Percentiles rank a stretch among this genome's conserved stretches.
phyloP scores from a whole-genome alignment of 495 filamentous ascomycete species.

The Amniculicola lignicola region DNA sequence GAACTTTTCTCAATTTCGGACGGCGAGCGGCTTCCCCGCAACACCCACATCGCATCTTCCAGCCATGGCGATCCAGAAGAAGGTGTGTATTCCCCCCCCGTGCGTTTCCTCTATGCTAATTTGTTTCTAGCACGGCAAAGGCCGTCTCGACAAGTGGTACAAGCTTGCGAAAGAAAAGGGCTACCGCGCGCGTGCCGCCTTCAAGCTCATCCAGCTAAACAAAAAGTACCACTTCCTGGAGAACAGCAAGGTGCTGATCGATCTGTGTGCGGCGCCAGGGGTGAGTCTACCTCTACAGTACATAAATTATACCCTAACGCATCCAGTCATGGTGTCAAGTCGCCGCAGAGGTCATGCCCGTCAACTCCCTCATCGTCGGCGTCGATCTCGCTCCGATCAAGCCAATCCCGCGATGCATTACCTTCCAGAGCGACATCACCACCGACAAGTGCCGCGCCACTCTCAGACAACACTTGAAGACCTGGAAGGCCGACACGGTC shows the following conservation, averaged over 20 bases:
- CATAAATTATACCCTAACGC: conserved; percentile 30
- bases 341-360: conserved; percentile 89
- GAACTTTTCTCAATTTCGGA: neutral
- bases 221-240: conserved; percentile 98
- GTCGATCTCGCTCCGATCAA: conserved; percentile 97
- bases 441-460: conserved; percentile 95
- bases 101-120: neutral
- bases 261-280: conserved; percentile 96
- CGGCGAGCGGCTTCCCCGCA: no score
- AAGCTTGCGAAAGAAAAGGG: conserved; percentile 97
- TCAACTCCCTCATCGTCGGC: conserved; percentile 84
- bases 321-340: conserved; percentile 92
- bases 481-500: conserved; percentile 97
- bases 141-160: conserved; percentile 94
- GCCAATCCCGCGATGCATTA: conserved; percentile 85
- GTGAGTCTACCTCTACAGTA: conserved; percentile 50
- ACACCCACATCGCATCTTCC: neutral
- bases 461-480: conserved; percentile 85
- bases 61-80: conserved; percentile 96
- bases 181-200: conserved; percentile 91
- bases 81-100: conserved; percentile 47
- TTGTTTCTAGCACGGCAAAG: conserved; percentile 75
- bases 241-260: conserved; percentile 88
- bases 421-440: conserved; percentile 97
- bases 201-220: conserved; percentile 98